Evolutionary conservation across 352 stramenopile species (phyloP).

Genomic region (Thalassiosira oceanica): DNA sequence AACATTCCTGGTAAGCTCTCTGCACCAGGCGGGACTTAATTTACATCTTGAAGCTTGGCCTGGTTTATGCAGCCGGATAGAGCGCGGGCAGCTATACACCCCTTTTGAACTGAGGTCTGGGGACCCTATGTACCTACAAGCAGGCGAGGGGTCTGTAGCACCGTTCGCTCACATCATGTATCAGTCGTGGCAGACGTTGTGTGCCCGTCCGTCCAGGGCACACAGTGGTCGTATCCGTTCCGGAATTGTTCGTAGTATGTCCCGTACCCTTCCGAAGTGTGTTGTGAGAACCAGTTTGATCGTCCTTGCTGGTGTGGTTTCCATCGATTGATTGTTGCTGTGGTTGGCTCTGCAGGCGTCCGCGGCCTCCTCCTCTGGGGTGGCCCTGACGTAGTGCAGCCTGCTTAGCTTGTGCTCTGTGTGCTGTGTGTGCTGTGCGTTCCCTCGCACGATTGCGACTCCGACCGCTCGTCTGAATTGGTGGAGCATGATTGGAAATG

Average conservation of each 20-base stretch:
- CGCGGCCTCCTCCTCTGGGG: conserved; percentile 3
- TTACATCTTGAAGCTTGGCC: too few species aligned
- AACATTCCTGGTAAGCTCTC: too few species aligned
- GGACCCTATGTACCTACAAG: too few species aligned
- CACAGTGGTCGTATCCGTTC: conserved; percentile 6
- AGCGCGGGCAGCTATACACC: too few species aligned
- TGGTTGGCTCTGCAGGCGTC: background rate
- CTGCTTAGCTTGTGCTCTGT: conserved; percentile 5
- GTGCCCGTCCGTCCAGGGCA: conserved; percentile 3
- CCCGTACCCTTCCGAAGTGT: conserved; percentile 1
- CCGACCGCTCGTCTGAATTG: conserved; percentile 15
- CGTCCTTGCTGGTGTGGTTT: background rate
- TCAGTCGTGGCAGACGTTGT: too few species aligned
- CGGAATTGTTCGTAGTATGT: conserved; percentile 8
- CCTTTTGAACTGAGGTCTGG: too few species aligned
- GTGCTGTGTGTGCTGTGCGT: too few species aligned
- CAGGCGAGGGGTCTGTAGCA: too few species aligned
- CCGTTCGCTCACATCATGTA: too few species aligned
- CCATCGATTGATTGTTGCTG: background rate
- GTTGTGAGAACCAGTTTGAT: background rate
- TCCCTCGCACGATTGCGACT: conserved; percentile 6
- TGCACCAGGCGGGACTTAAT: too few species aligned
- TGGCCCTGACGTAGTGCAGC: conserved; percentile 20
- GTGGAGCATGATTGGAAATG: background rate
- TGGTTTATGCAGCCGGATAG: too few species aligned